These are phyloP conservation scores for Sugiyamaella sp. DNA, from an alignment of 1,139 yeast species.

Conservation along the genomic window DNA sequence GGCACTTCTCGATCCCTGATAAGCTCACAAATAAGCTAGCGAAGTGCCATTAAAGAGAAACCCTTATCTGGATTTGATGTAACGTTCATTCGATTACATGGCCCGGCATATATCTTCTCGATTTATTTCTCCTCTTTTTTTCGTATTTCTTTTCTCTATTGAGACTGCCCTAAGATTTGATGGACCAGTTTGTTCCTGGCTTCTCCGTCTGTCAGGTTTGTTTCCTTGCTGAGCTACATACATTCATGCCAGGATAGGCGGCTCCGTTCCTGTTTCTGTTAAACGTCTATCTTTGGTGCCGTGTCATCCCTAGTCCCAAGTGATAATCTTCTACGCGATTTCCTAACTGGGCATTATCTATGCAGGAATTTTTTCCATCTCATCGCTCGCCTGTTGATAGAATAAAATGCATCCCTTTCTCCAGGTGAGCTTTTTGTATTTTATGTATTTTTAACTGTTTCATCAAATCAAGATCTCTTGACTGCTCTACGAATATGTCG, in stretches of 20 bases:
- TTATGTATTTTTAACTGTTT: neutral
- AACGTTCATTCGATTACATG: no score
- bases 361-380: neutral
- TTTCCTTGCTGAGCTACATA: no score
- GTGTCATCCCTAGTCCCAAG: neutral
- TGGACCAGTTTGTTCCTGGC: no score
- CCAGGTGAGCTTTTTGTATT: neutral
- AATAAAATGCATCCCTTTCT: neutral
- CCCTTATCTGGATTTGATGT: no score
- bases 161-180: no score
- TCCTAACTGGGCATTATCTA: neutral
- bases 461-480: neutral
- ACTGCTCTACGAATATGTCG: conserved; percentile 2
- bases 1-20: no score
- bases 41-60: no score
- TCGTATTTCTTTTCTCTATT: no score
- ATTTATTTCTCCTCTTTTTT: no score
- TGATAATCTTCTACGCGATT: neutral
- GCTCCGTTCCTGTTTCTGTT: neutral
- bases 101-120: no score
- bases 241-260: neutral
- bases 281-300: neutral
- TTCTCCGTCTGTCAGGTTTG: neutral
- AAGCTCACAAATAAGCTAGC: no score
- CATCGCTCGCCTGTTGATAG: neutral